These are phyloP conservation scores for Hypoxylon trugodes DNA, from an alignment of 495 filamentous ascomycete genomes.

Conservation along the genomic window DNA sequence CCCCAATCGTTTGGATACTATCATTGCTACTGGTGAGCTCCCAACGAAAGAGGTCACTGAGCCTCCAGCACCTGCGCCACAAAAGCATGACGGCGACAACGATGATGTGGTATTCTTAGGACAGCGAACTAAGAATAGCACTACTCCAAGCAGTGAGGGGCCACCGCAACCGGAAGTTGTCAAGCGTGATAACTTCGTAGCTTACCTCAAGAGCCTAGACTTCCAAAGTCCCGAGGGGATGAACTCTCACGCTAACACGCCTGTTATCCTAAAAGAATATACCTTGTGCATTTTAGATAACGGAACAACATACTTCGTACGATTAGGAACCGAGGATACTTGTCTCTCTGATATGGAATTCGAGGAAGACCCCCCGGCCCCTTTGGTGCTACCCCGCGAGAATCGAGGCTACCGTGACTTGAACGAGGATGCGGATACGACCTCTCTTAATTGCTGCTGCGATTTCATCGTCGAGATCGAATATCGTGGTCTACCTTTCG, in stretches of 20 bases:
- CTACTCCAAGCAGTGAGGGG: too few species aligned
- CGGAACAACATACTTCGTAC: not conserved
- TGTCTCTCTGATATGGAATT: not conserved
- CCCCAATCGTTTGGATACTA: too few species aligned
- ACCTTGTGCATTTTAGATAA: not conserved
- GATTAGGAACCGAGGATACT: not conserved
- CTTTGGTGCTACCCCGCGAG: not conserved
- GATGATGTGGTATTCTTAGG: not conserved
- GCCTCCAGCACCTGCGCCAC: too few species aligned
- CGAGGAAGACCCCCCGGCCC: not conserved
- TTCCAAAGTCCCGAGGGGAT: not conserved
- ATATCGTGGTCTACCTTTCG: too few species aligned
- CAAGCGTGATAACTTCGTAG: not conserved
- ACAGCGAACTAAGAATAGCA: not conserved
- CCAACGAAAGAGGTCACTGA: not conserved
- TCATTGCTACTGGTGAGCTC: too few species aligned
- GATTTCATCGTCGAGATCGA: not conserved
- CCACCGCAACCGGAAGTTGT: not conserved
- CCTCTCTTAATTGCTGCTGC: too few species aligned
- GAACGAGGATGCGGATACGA: too few species aligned
- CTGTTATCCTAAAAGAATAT: not conserved
- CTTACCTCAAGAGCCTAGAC: slow-evolving; percentile 6
- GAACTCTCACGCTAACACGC: not conserved
- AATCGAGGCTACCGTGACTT: not conserved
- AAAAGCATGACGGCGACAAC: not conserved